Conservation (phyloP, 768 basidiomycete genomes). For the Naganishia vaughanmartiniae region DNA sequence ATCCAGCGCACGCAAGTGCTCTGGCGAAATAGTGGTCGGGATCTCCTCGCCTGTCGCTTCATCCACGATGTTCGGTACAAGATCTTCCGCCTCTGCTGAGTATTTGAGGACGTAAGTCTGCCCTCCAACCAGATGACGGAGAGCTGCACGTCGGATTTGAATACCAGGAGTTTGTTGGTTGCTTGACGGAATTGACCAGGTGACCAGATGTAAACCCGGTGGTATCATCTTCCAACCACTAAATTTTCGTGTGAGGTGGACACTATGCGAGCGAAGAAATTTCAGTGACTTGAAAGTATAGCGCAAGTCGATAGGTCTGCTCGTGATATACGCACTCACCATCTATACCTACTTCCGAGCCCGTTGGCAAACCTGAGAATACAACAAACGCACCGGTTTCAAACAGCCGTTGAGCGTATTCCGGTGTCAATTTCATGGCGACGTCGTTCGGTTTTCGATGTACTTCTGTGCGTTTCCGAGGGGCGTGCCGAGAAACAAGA, state of each 20-base stretch:
- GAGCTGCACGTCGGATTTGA: conserved; percentile 46
- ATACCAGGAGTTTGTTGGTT: conserved; percentile 31
- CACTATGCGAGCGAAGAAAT: conserved; percentile 29
- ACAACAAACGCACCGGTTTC: conserved; percentile 51
- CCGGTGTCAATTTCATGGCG: conserved; percentile 40
- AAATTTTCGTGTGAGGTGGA: conserved; percentile 40
- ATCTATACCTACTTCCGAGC: conserved; percentile 53
- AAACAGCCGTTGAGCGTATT: conserved; percentile 47
- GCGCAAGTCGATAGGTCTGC: no score
- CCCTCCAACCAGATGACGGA: conserved; percentile 37
- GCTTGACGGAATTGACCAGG: conserved; percentile 42
- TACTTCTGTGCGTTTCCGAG: not conserved
- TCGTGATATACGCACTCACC: conserved; percentile 41
- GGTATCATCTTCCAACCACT: conserved; percentile 54
- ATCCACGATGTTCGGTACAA: conserved; percentile 26
- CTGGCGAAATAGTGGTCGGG: conserved; percentile 41
- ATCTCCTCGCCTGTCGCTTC: conserved; percentile 24
- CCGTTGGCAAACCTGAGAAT: conserved; percentile 46
- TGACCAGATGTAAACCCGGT: conserved; percentile 52
- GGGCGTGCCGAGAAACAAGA: no score
- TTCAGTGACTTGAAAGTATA: not conserved
- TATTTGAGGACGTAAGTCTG: conserved; percentile 44
- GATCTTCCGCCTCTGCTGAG: conserved; percentile 40
- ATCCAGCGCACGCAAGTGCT: conserved; percentile 51
- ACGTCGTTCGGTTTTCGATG: not conserved